phyloP scores from a whole-genome alignment of 108 stramenopile species.

The Epithemia pelagica region DNA sequence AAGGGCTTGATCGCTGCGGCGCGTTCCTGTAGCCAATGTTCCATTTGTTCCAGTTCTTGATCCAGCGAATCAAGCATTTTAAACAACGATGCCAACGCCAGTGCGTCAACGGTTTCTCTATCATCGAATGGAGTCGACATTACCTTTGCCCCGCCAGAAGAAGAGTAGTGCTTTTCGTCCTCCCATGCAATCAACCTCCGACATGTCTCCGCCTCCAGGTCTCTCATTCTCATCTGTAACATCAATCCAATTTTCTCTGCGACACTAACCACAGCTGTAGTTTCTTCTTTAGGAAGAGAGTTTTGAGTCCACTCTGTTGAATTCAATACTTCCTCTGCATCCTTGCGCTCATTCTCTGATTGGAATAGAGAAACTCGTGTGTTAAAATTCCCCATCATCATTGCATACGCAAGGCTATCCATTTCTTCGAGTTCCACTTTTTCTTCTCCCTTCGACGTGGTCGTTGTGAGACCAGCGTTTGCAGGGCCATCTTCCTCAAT shows the following conservation, averaged over 20 bases:
- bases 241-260: slow-evolving; percentile 60
- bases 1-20: slow-evolving; percentile 81
- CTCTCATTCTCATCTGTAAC: slow-evolving; percentile 76
- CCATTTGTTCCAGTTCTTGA: slow-evolving; percentile 74
- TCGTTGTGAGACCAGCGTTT: slow-evolving; percentile 11
- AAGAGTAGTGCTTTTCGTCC: slow-evolving; percentile 77
- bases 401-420: slow-evolving; percentile 78
- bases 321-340: slow-evolving; percentile 81
- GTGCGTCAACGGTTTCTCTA: slow-evolving; percentile 50
- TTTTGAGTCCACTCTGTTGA: slow-evolving; percentile 43
- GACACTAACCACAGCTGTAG: slow-evolving; percentile 50
- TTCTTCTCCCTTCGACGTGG: slow-evolving; percentile 16
- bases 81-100: slow-evolving; percentile 66
- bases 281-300: slow-evolving; percentile 29
- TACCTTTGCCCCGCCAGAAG: slow-evolving; percentile 16
- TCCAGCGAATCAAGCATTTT: slow-evolving; percentile 69
- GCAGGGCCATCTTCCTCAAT: slow-evolving; percentile 17
- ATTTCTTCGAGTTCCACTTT: slow-evolving; percentile 57
- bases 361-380: slow-evolving; percentile 64
- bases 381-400: slow-evolving; percentile 85
- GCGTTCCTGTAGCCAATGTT: slow-evolving; percentile 76
- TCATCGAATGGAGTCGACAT: slow-evolving; percentile 18
- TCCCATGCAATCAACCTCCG: slow-evolving; percentile 87
- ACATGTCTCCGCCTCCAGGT: slow-evolving; percentile 84
- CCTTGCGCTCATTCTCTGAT: slow-evolving; percentile 66